These are phyloP conservation scores for Pneumocystis canis DNA, from an alignment of 1,139 yeast species.

Conservation along the genomic window DNA sequence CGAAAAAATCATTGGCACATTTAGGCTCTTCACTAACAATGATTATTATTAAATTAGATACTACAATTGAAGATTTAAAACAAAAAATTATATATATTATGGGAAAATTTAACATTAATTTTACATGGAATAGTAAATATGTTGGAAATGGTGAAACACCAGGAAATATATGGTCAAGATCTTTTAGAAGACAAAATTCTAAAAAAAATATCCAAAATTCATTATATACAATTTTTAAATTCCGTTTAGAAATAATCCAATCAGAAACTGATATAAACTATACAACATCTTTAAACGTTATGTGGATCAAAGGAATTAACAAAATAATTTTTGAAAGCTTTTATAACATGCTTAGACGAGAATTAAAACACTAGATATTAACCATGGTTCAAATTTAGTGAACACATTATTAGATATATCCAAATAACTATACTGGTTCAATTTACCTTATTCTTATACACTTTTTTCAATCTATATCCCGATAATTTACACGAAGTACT, in stretches of 20 bases:
- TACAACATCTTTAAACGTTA: constrained; percentile 1
- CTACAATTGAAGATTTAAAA: neutral
- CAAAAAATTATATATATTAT: neutral
- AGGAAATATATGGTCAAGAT: constrained; percentile 17
- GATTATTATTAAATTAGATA: neutral
- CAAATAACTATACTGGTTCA: neutral
- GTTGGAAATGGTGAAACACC: neutral
- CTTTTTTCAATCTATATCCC: neutral
- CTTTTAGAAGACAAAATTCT: constrained; percentile 11
- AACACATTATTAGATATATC: neutral
- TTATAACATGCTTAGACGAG: constrained; percentile 14
- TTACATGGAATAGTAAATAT: constrained; percentile 3
- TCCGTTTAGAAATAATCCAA: neutral
- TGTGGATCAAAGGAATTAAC: constrained; percentile 14
- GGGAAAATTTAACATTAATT: neutral
- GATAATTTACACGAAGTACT: neutral
- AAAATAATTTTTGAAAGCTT: constrained; percentile 14
- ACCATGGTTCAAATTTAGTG: neutral
- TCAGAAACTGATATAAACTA: neutral
- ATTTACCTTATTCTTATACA: neutral
- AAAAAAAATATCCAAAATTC: neutral
- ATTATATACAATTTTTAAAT: neutral
- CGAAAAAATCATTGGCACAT: neutral
- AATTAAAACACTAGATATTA: constrained; percentile 11
- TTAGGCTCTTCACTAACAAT: constrained; percentile 2